These are phyloP conservation scores for Lactarius indigo DNA, from an alignment of 768 basidiomycete species.

Conservation along the genomic window DNA sequence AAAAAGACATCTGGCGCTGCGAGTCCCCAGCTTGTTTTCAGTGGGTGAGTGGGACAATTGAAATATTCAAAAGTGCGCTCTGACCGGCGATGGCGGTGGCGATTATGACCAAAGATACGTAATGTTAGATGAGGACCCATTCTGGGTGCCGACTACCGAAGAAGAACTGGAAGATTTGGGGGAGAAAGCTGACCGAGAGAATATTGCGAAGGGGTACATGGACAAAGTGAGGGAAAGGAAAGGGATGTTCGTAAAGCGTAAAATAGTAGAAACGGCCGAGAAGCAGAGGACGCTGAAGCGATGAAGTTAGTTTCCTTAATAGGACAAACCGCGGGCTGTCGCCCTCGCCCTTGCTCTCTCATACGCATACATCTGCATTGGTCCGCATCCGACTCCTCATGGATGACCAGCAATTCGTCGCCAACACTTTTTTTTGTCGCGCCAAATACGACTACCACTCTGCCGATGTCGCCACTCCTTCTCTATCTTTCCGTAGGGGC, in stretches of 20 bases:
- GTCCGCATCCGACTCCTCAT: constrained; percentile 11
- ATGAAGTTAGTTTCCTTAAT: constrained; percentile 25
- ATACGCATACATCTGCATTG: not conserved
- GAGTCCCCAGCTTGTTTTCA: constrained; percentile 95
- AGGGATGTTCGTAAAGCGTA: constrained; percentile 92
- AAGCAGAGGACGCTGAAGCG: constrained; percentile 86
- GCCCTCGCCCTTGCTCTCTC: not conserved
- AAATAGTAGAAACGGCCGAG: constrained; percentile 94
- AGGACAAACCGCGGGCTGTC: not conserved
- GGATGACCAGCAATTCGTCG: constrained; percentile 55
- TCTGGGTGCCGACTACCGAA: constrained; percentile 97
- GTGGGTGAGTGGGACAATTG: constrained; percentile 55
- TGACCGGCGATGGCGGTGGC: constrained; percentile 25
- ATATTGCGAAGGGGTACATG: constrained; percentile 93
- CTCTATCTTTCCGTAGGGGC: constrained; percentile 80
- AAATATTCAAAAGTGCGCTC: not conserved
- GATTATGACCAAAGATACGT: constrained; percentile 62
- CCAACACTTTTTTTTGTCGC: constrained; percentile 73
- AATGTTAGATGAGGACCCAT: constrained; percentile 89
- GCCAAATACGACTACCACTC: constrained; percentile 91
- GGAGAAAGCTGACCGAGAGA: constrained; percentile 89
- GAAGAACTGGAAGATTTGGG: constrained; percentile 97
- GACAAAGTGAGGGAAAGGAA: constrained; percentile 88
- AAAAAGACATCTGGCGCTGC: constrained; percentile 96
- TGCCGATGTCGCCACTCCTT: constrained; percentile 65